phyloP scores from a whole-genome alignment of 345 rosid genomes.

The Excoecaria agallocha region DNA sequence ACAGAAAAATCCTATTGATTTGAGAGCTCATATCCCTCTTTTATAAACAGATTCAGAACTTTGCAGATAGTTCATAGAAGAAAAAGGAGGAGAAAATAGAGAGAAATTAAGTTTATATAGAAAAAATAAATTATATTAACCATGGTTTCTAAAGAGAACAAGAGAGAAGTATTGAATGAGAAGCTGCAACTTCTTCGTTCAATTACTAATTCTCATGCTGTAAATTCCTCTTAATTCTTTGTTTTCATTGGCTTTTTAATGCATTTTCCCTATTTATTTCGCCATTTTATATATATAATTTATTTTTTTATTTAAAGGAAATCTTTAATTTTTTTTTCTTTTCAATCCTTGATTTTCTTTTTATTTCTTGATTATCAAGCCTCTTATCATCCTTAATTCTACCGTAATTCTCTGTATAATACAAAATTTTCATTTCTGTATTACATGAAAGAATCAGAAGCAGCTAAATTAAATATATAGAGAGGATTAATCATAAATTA shows the following conservation, averaged over 20 bases:
- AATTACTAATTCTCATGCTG: constrained; percentile 53
- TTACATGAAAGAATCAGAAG: not conserved
- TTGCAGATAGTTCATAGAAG: constrained; percentile 19
- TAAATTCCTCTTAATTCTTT: constrained; percentile 27
- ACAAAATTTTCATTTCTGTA: not conserved
- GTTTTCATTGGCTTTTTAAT: constrained; percentile 14
- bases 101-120: not conserved
- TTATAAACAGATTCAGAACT: constrained; percentile 21
- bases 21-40: constrained; percentile 33
- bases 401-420: too few relatives aligned
- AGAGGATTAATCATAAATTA: not conserved
- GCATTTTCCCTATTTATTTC: not conserved
- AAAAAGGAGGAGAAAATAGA: constrained; percentile 4
- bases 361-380: not conserved
- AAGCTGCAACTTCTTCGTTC: constrained; percentile 55
- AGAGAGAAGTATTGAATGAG: constrained; percentile 40
- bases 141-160: constrained; percentile 52
- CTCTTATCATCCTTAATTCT: not conserved
- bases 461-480: not conserved
- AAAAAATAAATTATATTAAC: not conserved
- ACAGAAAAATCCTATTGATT: constrained; percentile 36
- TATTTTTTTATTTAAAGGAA: not conserved
- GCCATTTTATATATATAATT: not conserved
- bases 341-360: not conserved
- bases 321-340: not conserved